Conservation (phyloP, 1,139 yeast species). For the Hyphopichia burtonii region DNA sequence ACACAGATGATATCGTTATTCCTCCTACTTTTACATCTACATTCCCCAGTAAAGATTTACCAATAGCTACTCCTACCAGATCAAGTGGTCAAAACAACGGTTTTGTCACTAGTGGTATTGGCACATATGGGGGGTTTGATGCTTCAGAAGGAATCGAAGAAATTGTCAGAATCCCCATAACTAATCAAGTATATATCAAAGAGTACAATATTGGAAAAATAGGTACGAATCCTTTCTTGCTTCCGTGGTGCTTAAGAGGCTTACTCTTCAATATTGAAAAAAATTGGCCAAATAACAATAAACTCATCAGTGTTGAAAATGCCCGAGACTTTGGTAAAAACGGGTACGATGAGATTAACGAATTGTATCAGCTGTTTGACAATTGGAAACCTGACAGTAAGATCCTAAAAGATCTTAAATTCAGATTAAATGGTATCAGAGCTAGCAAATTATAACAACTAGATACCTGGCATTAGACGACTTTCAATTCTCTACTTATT, state of each 20-base stretch:
- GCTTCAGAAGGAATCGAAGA: slow-evolving; percentile 12
- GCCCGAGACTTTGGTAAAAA: slow-evolving; percentile 29
- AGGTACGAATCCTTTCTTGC: slow-evolving; percentile 75
- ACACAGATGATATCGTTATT: slow-evolving; percentile 63
- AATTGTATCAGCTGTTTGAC: slow-evolving; percentile 69
- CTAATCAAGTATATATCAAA: slow-evolving; percentile 54
- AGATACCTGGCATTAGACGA: background rate
- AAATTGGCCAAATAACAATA: slow-evolving; percentile 47
- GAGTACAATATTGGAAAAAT: slow-evolving; percentile 61
- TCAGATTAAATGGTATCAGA: slow-evolving; percentile 72
- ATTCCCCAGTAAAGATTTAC: slow-evolving; percentile 8
- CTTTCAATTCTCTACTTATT: background rate
- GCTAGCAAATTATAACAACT: slow-evolving; percentile 39
- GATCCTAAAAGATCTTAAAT: slow-evolving; percentile 76
- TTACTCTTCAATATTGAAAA: slow-evolving; percentile 61
- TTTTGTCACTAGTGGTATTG: slow-evolving; percentile 20
- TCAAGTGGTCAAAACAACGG: background rate
- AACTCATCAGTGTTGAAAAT: slow-evolving; percentile 23
- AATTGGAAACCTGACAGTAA: slow-evolving; percentile 85
- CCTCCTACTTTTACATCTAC: slow-evolving; percentile 20
- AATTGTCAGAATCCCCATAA: slow-evolving; percentile 24
- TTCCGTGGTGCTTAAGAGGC: slow-evolving; percentile 94
- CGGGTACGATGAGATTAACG: slow-evolving; percentile 54
- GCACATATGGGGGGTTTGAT: slow-evolving; percentile 14
- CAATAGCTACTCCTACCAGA: slow-evolving; percentile 4